phyloP scores from a whole-genome alignment of 176 grass and related monocot genomes.

The Urochloa ruziziensis region DNA sequence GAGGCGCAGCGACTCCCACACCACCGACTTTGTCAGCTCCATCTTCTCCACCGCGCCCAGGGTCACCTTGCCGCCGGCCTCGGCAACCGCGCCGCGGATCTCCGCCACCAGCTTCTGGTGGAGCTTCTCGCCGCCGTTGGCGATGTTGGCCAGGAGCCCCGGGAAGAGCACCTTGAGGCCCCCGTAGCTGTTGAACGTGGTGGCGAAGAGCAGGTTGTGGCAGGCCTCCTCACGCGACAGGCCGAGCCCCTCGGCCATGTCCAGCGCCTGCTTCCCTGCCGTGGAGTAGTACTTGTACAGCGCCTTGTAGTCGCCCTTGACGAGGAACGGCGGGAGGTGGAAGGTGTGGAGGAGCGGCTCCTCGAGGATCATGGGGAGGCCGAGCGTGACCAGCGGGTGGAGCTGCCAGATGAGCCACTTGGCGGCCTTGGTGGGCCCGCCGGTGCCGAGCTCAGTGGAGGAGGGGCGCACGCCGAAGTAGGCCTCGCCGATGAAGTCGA shows the following conservation, averaged over 20 bases:
- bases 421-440: slow-evolving; percentile 33
- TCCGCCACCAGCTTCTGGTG: slow-evolving; percentile 41
- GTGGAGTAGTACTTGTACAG: slow-evolving; percentile 53
- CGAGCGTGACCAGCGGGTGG: slow-evolving; percentile 44
- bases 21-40: slow-evolving; percentile 66
- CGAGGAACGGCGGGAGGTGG: slow-evolving; percentile 44
- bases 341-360: slow-evolving; percentile 65
- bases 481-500: slow-evolving; percentile 70
- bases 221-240: slow-evolving; percentile 59
- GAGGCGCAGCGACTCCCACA: slow-evolving; percentile 69
- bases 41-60: slow-evolving; percentile 50
- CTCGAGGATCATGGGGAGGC: slow-evolving; percentile 58
- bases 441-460: not conserved
- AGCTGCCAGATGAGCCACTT: slow-evolving; percentile 73
- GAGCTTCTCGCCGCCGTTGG: slow-evolving; percentile 22
- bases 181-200: slow-evolving; percentile 67
- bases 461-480: slow-evolving; percentile 65
- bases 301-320: slow-evolving; percentile 48
- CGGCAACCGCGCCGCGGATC: slow-evolving; percentile 44
- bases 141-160: slow-evolving; percentile 36
- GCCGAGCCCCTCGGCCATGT: slow-evolving; percentile 45
- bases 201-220: slow-evolving; percentile 73
- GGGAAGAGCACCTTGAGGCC: slow-evolving; percentile 64
- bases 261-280: slow-evolving; percentile 23
- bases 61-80: slow-evolving; percentile 49